phyloP scores from a whole-genome alignment of 2,329 filamentous ascomycete species.

The Herpotrichia juniperi region DNA sequence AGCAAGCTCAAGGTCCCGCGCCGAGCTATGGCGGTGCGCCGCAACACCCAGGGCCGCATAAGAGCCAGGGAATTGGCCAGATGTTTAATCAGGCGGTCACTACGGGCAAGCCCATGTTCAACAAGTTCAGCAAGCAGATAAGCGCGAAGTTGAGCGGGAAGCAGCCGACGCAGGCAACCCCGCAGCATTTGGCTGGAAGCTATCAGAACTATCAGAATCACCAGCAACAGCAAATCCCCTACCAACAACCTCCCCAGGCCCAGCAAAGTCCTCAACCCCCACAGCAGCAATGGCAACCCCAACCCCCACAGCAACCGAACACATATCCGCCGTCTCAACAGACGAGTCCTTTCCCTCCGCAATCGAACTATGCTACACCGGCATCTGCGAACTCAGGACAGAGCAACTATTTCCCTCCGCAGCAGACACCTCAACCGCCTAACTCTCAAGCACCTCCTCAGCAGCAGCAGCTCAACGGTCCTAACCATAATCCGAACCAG shows the following conservation, averaged over 20 bases:
- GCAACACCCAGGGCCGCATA: constrained; percentile 4
- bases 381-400: constrained; percentile 26
- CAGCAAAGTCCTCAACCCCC: constrained; percentile 37
- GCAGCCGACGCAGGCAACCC: constrained; percentile 23
- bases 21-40: constrained; percentile 19
- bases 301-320: constrained; percentile 22
- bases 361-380: constrained; percentile 28
- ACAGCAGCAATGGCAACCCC: constrained; percentile 16
- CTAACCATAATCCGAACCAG: constrained; percentile 17
- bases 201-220: constrained; percentile 41
- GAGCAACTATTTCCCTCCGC: constrained; percentile 34
- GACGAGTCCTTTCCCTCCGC: constrained; percentile 27
- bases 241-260: constrained; percentile 20
- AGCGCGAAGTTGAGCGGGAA: constrained; percentile 41
- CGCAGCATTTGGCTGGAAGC: constrained; percentile 34
- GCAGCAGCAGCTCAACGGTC: constrained; percentile 18
- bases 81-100: constrained; percentile 45
- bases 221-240: constrained; percentile 27
- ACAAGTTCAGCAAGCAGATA: constrained; percentile 44
- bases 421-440: constrained; percentile 23
- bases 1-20: constrained; percentile 19
- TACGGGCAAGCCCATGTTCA: constrained; percentile 42
- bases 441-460: constrained; percentile 14
- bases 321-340: constrained; percentile 29
- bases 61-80: constrained; percentile 29